Evolutionary conservation across 1,284 basidiomycete genomes (phyloP), one percentile per base, ranked within the genome.

Genomic region (Ustilago loliicola): DNA sequence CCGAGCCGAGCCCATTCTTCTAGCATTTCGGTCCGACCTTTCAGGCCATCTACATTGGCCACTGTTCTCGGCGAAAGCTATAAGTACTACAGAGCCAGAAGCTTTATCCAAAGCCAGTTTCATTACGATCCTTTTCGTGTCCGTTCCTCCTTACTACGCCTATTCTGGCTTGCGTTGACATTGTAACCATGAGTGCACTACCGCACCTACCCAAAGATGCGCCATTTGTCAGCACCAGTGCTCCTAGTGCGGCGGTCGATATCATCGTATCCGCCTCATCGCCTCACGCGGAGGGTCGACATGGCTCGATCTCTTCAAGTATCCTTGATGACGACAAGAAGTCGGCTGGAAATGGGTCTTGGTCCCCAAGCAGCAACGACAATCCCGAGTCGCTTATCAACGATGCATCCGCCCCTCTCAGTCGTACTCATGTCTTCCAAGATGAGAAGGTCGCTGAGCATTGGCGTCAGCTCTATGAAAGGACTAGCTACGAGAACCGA

Each of bases 401-500:
- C 34, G 65, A 63, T 21, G 23, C 30, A 13, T 3, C 29, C 2
- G 57, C 72, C 0, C 51, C 72, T 6, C 66, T 75, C 57, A 72
- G 72, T 42, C 61, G 63, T 17, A 50, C 42, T 1, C 77, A 79
- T 61, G 4, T 76, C 27, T 79, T 79, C 32, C 72, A 72, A 32
- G 77, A 79, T 23, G 63, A 64, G 17, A 65, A 56, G 15, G 52
- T 76, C 1, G 77, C 72, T 2, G 62, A 72, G 2, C 66, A 76
- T 52, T 79, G 77, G 77, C 54, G 52, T 5, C n/a, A 57, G 5
- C 45, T 79, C 17, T 79, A 79, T 64, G 72, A 79, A 1, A 42
- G 27, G 17, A 62, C 66, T 21, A 45, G 61, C 56, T 77, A 77
- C 66, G 74, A 77, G 23, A 67, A 66, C 34, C 51, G 63, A 11